These are phyloP conservation scores for Cyclostephanos tholiformis DNA, from an alignment of 108 stramenopile species.

Conservation along the genomic window DNA sequence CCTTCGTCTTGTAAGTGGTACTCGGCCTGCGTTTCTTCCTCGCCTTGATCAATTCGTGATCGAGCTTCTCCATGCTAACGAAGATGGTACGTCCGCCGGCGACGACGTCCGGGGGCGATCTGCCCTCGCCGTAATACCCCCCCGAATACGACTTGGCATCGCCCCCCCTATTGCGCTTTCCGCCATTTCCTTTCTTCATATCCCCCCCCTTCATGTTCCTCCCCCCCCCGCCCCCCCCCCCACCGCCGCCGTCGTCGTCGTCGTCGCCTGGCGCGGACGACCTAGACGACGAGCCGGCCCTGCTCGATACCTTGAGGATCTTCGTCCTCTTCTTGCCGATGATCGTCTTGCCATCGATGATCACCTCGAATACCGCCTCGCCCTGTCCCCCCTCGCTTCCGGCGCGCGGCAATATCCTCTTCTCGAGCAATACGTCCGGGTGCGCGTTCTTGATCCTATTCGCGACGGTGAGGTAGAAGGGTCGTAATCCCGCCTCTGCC, in stretches of 20 bases:
- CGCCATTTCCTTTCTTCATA: not conserved
- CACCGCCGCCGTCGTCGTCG: constrained; percentile 20
- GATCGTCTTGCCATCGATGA: constrained; percentile 76
- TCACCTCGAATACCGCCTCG: constrained; percentile 65
- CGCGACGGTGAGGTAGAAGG: constrained; percentile 82
- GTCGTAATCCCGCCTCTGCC: constrained; percentile 59
- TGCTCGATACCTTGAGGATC: constrained; percentile 36
- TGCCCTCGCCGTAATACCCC: not conserved
- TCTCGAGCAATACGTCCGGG: constrained; percentile 77
- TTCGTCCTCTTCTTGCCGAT: constrained; percentile 60
- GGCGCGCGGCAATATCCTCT: constrained; percentile 51
- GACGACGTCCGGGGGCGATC: not conserved
- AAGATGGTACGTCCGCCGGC: constrained; percentile 58
- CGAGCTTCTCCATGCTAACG: constrained; percentile 81
- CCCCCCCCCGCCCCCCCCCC: not conserved
- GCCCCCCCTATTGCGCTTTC: constrained; percentile 8
- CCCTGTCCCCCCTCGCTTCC: constrained; percentile 27
- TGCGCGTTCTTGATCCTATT: constrained; percentile 64
- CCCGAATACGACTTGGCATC: not conserved
- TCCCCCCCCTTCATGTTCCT: not conserved
- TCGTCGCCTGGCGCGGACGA: constrained; percentile 5
- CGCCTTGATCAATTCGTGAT: constrained; percentile 73
- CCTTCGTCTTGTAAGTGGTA: constrained; percentile 63
- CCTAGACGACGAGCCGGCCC: constrained; percentile 25
- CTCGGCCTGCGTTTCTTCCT: constrained; percentile 68